Evolutionary conservation across 257 asterid species (phyloP), one percentile per base, ranked within the genome.

Genomic region (Primulina eburnea): DNA sequence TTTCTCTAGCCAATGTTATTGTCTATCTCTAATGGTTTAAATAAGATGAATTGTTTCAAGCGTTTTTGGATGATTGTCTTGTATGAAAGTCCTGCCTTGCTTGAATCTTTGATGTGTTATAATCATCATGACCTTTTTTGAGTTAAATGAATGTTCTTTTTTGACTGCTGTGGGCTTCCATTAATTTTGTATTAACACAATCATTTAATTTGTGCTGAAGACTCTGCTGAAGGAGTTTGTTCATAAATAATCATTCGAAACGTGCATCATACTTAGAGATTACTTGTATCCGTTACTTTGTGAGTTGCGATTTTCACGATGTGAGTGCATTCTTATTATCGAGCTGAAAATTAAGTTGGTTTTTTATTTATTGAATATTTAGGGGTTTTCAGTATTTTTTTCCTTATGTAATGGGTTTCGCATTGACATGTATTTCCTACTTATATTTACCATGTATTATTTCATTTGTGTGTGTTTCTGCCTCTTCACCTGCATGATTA

Each of bases 401-500:
- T 50, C 21, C 57, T 4, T 50, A 17, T 4, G 57, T 50, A 50
- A 5, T 50, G 18, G 20, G 8, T 50, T 16, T 50, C 8, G 1
- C 57, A 47, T 16, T 47, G 16, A 8, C 50, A 17, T 16, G 17
- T 50, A 8, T 50, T 16, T 50, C 57, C 16, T 47, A 47, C 7
- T 47, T 47, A 11, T 47, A 2, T 47, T 47, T 50, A 5, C 7
- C 2, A 47, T 14, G 55, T 7, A 5, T 47, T 14, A 14, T 16
- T 16, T 12, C n/a, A 47, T 47, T 73, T 58, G 2, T 58, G 2
- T 11, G 14, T 60, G 35, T 59, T 67, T 59, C 62, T 32, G 63
- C 50, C 68, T 57, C 71, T 70, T 67, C 56, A 70, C 20, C 4
- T 67, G 71, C 67, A 29, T 63, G 68, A 77, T 47, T 74, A 43